These are phyloP conservation scores for Boletus speciosus DNA, from an alignment of 768 basidiomycete species.

Conservation along the genomic window DNA sequence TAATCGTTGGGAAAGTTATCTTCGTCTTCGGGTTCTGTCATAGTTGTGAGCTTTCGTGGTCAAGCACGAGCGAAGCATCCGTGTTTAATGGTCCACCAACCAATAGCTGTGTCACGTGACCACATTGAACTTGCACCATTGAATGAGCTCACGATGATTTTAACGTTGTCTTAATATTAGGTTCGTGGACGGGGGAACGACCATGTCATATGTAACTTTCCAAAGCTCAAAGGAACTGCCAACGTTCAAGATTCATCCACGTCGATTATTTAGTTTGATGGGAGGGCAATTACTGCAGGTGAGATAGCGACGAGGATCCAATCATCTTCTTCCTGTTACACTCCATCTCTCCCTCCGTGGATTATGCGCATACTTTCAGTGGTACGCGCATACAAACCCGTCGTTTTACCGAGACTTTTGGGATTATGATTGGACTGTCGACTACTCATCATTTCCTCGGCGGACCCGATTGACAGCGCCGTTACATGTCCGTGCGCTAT, in stretches of 20 bases:
- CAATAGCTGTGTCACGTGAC: slow-evolving; percentile 4
- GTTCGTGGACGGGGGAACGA: neutral
- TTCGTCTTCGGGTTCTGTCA: slow-evolving; percentile 28
- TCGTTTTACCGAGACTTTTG: too few species aligned
- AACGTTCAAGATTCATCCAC: neutral
- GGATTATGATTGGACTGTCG: neutral
- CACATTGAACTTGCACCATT: neutral
- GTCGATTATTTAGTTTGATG: neutral
- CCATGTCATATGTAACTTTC: neutral
- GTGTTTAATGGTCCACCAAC: neutral
- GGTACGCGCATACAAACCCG: neutral
- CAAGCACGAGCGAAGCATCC: neutral
- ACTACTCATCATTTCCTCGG: neutral
- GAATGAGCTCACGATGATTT: neutral
- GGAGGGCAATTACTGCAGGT: neutral
- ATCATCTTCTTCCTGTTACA: slow-evolving; percentile 1
- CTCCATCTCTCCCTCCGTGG: neutral
- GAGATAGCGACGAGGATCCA: neutral
- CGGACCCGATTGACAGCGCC: slow-evolving; percentile 15
- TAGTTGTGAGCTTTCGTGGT: slow-evolving; percentile 6
- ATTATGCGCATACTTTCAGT: neutral
- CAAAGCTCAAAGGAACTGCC: neutral
- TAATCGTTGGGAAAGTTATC: slow-evolving; percentile 61
- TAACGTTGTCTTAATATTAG: neutral
- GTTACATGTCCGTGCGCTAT: neutral